phyloP scores from a whole-genome alignment of 129 eudicot genomes.

The Pseudognaphalium luteoalbum region DNA sequence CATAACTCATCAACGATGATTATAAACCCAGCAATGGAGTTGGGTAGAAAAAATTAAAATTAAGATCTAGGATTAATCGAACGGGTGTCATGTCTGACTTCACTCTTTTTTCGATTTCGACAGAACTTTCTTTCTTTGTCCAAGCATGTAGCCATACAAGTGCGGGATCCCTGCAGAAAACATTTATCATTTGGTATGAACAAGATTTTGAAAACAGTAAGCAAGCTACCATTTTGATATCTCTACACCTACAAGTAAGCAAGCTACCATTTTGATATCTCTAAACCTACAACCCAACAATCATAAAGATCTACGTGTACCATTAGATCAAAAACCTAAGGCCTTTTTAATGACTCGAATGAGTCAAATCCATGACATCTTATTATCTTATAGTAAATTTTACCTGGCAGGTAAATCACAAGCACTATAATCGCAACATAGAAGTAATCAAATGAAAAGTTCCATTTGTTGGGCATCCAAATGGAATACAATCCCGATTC shows the following conservation, averaged over 20 bases:
- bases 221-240: background rate
- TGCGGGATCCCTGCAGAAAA: slow-evolving; percentile 75
- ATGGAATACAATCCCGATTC: slow-evolving; percentile 65
- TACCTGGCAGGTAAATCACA: slow-evolving; percentile 80
- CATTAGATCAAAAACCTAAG: background rate
- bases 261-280: slow-evolving; percentile 1
- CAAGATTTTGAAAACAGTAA: background rate
- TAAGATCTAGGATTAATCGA: background rate
- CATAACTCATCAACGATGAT: background rate
- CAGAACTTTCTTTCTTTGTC: slow-evolving; percentile 82
- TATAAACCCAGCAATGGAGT: slow-evolving; percentile 8
- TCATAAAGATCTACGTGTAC: background rate
- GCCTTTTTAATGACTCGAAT: background rate
- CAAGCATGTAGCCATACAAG: slow-evolving; percentile 85
- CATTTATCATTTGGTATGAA: background rate
- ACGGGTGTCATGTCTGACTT: background rate
- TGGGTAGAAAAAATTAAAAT: background rate
- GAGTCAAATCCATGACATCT: background rate
- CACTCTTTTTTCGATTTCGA: slow-evolving; percentile 69
- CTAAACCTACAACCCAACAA: background rate
- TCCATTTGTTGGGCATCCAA: slow-evolving; percentile 98
- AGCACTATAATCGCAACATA: slow-evolving; percentile 61
- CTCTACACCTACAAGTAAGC: background rate
- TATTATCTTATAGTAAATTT: background rate
- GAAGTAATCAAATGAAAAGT: slow-evolving; percentile 80